phyloP scores from a whole-genome alignment of 208 protist genomes.

The Wallacemonas rigidus region DNA sequence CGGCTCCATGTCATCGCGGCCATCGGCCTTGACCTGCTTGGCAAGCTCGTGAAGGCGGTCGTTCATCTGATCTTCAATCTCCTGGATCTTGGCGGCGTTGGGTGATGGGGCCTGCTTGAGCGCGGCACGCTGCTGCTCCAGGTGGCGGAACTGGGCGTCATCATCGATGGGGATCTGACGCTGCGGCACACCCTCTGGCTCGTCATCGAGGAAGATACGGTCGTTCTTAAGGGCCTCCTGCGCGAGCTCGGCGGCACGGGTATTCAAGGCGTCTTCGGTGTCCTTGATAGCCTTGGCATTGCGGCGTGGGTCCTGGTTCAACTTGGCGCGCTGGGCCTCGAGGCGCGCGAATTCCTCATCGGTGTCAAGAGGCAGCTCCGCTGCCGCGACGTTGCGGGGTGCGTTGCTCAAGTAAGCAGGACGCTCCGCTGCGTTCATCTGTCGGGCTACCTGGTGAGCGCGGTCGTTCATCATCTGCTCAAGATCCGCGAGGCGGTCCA shows the following conservation, averaged over 20 bases:
- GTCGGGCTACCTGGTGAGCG: constrained; percentile 62
- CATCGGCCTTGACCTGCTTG: constrained; percentile 48
- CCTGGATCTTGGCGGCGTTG: constrained; percentile 43
- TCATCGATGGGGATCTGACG: constrained; percentile 65
- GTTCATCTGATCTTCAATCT: constrained; percentile 78
- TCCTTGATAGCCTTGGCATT: constrained; percentile 50
- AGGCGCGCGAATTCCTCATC: constrained; percentile 65
- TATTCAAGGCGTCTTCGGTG: constrained; percentile 58
- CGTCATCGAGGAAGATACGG: constrained; percentile 77
- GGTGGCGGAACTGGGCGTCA: constrained; percentile 56
- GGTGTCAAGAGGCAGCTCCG: constrained; percentile 75
- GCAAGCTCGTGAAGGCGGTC: constrained; percentile 54
- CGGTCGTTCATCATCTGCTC: constrained; percentile 77
- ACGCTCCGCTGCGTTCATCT: constrained; percentile 65
- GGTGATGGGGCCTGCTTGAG: constrained; percentile 43
- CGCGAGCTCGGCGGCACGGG: constrained; percentile 62
- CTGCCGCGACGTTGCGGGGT: constrained; percentile 49
- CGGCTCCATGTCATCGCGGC: constrained; percentile 62
- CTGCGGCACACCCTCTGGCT: constrained; percentile 60
- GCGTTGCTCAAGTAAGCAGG: constrained; percentile 43
- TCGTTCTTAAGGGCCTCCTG: constrained; percentile 71
- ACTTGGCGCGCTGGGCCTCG: constrained; percentile 62
- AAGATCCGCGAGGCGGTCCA: constrained; percentile 50
- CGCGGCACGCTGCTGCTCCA: constrained; percentile 70
- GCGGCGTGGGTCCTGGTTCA: constrained; percentile 52